Evolutionary conservation across 495 filamentous ascomycete genomes (phyloP), one percentile per base, ranked within the genome.

Genomic region (Chlorociboria aeruginascens): DNA sequence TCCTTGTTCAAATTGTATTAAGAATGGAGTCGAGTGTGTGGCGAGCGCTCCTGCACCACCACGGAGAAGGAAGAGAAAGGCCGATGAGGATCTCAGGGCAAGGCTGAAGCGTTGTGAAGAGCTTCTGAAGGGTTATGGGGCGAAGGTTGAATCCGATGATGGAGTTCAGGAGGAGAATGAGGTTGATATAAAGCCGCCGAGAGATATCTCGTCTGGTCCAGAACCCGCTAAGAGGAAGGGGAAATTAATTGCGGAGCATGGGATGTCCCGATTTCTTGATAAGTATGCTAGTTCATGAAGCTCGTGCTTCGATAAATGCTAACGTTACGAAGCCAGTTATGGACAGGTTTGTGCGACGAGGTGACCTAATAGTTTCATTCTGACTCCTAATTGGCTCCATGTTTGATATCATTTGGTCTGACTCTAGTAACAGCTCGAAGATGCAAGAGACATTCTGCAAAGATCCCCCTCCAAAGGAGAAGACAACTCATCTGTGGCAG

Each of bases 1-100:
- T 28, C 69, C 67, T 9, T 78, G 74, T 50, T 65, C 66, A 8
- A 72, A 69, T 48, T 77, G 73, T 55, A 49, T 50, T 30, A 74
- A 66, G 54, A 58, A 65, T 4, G 32, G 57, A 7, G 60, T 57
- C 8, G 61, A 65, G 33, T 78, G 73, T 50, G 50, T 66, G 14
- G 73, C 67, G 25, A 43, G 61, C 6, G 50, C 65, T 20, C 67
- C 66, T 6, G 52, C 61, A 8, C 64, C 61, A 6, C 66, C 68
- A 3, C 66, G 62, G 40, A 63, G 65, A 39, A 67, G 68, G 43
- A 74, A 71, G 54, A 65, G 65, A 45, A 56, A 58, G 12, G 61
- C 55, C 12, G 56, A 56, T 49, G 59, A 58, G 46, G 60, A 62
- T 40, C 56, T 63, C 20, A 54, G 55, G 40, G 64, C 60, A 6